phyloP scores from a whole-genome alignment of 2,329 filamentous ascomycete species.

The Ophiosphaerella korrae region DNA sequence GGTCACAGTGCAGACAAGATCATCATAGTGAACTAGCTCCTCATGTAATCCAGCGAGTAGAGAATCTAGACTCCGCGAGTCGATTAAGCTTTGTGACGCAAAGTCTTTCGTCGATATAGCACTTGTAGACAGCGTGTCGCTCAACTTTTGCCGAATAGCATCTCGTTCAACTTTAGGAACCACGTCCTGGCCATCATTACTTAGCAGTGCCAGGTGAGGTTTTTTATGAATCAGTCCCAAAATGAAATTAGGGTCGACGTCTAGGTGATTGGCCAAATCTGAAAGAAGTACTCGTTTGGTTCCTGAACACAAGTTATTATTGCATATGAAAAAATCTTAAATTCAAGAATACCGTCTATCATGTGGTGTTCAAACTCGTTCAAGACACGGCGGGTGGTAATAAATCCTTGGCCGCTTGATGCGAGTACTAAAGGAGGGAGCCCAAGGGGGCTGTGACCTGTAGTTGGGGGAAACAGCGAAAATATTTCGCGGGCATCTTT shows the following conservation, averaged over 20 bases:
- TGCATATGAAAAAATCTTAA: neutral
- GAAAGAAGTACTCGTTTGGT: slow-evolving; percentile 20
- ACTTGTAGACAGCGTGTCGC: slow-evolving; percentile 5
- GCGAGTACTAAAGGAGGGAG: slow-evolving; percentile 25
- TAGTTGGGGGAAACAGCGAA: slow-evolving; percentile 25
- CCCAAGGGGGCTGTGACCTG: slow-evolving; percentile 4
- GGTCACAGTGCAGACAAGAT: slow-evolving; percentile 20
- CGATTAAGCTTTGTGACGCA: slow-evolving; percentile 25
- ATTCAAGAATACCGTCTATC: slow-evolving; percentile 13
- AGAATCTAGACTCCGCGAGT: slow-evolving; percentile 24
- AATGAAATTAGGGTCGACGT: slow-evolving; percentile 25
- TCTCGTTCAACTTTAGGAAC: slow-evolving; percentile 31
- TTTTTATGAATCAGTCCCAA: slow-evolving; percentile 24
- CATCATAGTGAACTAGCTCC: slow-evolving; percentile 18
- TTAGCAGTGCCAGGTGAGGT: slow-evolving; percentile 28
- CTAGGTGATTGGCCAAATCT: slow-evolving; percentile 22
- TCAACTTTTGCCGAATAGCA: slow-evolving; percentile 16
- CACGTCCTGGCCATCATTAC: slow-evolving; percentile 26
- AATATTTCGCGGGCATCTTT: slow-evolving; percentile 38
- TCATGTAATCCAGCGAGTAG: slow-evolving; percentile 20
- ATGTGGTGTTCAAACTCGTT: slow-evolving; percentile 26
- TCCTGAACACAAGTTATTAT: slow-evolving; percentile 11
- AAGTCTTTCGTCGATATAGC: slow-evolving; percentile 26
- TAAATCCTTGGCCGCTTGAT: slow-evolving; percentile 29
- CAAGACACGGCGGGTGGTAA: slow-evolving; percentile 27